Evolutionary conservation across 306 rosid species (phyloP).

Genomic region (Cicer arietinum): DNA sequence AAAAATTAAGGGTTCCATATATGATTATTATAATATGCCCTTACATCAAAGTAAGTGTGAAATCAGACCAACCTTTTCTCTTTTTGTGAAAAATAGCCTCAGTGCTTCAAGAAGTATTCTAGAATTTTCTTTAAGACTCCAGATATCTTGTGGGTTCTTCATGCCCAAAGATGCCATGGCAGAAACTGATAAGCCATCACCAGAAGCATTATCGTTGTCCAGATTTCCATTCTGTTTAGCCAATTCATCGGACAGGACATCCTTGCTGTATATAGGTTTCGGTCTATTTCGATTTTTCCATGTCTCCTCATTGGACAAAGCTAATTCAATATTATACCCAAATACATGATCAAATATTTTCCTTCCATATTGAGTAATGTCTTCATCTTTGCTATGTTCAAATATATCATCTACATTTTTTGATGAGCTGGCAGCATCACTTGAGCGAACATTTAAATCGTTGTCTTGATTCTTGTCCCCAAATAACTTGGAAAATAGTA

Average conservation of each 20-base stretch:
- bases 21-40: constrained; percentile 26
- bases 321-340: constrained; percentile 90
- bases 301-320: constrained; percentile 90
- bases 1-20: not conserved
- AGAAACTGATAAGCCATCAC: constrained; percentile 64
- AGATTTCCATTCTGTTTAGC: constrained; percentile 74
- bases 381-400: constrained; percentile 80
- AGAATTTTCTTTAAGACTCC: constrained; percentile 88
- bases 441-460: constrained; percentile 88
- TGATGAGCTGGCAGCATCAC: constrained; percentile 86
- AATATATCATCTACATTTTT: constrained; percentile 76
- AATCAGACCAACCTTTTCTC: constrained; percentile 76
- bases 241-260: constrained; percentile 63
- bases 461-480: constrained; percentile 94
- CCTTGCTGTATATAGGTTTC: constrained; percentile 78
- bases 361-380: constrained; percentile 82
- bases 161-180: constrained; percentile 89
- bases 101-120: constrained; percentile 81
- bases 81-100: constrained; percentile 74
- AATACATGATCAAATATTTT: constrained; percentile 95
- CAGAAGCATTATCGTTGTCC: constrained; percentile 51
- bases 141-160: constrained; percentile 98
- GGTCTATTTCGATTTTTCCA: constrained; percentile 97
- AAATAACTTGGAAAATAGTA: constrained; percentile 88
- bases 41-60: constrained; percentile 43